Evolutionary conservation across 352 stramenopile genomes (phyloP).

Genomic region (Pythium scleroteichum): DNA sequence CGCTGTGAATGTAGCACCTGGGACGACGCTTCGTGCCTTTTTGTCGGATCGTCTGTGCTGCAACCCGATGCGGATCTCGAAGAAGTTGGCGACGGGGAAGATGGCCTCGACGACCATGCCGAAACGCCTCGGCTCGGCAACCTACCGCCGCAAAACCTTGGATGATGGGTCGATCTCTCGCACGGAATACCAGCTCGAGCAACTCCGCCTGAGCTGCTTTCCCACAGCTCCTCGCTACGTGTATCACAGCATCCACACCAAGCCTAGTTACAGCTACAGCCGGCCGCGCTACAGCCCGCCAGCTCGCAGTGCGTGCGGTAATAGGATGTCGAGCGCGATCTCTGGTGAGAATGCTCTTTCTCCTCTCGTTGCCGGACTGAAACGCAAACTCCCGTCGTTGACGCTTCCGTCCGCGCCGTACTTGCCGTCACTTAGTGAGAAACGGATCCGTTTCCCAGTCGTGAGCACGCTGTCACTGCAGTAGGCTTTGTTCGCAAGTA

Average conservation of each 20-base stretch:
- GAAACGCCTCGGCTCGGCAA: conserved; percentile 2
- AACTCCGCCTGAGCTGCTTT: conserved; percentile 9
- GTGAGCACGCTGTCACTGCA: too few relatives aligned
- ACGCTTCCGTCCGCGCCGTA: too few relatives aligned
- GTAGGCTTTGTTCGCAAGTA: too few relatives aligned
- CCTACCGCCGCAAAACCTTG: not conserved
- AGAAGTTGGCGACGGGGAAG: conserved; percentile 23
- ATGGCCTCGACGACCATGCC: conserved; percentile 2
- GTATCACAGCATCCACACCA: not conserved
- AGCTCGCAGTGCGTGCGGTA: too few relatives aligned
- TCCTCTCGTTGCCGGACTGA: too few relatives aligned
- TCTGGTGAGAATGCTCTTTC: too few relatives aligned
- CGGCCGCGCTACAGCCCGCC: not conserved
- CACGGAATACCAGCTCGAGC: conserved; percentile 11
- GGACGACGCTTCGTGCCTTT: conserved; percentile 24
- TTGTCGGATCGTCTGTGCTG: conserved; percentile 28
- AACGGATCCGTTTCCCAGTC: too few relatives aligned
- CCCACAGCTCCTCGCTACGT: conserved; percentile 5
- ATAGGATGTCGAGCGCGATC: too few relatives aligned
- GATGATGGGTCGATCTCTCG: not conserved
- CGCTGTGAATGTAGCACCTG: conserved; percentile 15
- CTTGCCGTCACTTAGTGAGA: too few relatives aligned
- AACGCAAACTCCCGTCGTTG: too few relatives aligned
- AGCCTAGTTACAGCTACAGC: not conserved
- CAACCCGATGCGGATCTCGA: conserved; percentile 33